Conservation (phyloP, 1,284 basidiomycete genomes). For the Naganishia sp. region DNA sequence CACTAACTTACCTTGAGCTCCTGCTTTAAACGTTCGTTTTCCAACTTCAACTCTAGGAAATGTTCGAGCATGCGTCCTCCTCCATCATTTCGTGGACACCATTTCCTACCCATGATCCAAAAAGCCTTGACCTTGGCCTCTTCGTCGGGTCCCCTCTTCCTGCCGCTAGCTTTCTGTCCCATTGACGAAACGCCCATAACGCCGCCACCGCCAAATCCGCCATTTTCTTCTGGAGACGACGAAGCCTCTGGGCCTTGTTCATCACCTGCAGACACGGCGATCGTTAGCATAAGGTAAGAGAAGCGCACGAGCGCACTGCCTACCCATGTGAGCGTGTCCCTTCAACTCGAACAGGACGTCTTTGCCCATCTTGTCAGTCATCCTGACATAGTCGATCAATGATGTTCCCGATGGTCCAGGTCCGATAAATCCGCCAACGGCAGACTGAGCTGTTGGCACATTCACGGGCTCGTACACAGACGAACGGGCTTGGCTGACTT, state of each 20-base stretch:
- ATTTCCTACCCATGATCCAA: constrained; percentile 49
- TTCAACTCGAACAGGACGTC: constrained; percentile 37
- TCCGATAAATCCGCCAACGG: constrained; percentile 25
- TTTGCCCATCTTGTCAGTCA: constrained; percentile 32
- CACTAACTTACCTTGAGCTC: constrained; percentile 40
- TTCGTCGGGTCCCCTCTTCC: constrained; percentile 7
- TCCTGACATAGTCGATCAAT: constrained; percentile 29
- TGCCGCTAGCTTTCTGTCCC: background rate
- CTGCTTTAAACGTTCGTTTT: constrained; percentile 50
- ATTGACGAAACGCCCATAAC: constrained; percentile 33
- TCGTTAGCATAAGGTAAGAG: background rate
- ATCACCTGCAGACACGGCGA: constrained; percentile 7
- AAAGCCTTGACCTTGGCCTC: constrained; percentile 39
- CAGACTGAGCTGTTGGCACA: constrained; percentile 15
- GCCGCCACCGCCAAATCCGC: constrained; percentile 35
- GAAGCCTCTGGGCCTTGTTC: constrained; percentile 26
- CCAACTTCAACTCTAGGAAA: constrained; percentile 51
- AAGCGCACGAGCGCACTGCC: constrained; percentile 7
- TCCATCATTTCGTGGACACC: constrained; percentile 37
- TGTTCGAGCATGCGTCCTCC: constrained; percentile 43
- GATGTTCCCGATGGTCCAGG: constrained; percentile 20
- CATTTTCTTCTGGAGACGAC: constrained; percentile 32
- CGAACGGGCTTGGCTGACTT: constrained; percentile 26
- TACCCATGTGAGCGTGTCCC: constrained; percentile 38
- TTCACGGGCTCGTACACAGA: constrained; percentile 29